Evolutionary conservation across 2,329 filamentous ascomycete genomes (phyloP), one percentile per base, ranked within the genome.

Genomic region (Diaporthe sp.): DNA sequence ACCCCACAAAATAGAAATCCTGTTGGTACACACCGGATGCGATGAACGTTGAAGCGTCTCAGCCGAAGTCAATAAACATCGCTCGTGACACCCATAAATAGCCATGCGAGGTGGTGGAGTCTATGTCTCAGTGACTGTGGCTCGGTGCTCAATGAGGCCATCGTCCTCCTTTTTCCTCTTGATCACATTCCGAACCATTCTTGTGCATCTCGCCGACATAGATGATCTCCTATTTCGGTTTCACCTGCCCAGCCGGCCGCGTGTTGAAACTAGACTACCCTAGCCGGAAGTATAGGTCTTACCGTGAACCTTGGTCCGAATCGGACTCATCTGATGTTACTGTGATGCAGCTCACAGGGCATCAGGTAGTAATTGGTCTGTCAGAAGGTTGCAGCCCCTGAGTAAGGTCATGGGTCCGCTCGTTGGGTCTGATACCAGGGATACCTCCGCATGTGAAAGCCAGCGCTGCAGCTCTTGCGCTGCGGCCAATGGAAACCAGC

Each of bases 301-400:
- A 22, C 47, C 65, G 47, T 68, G 34, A 55, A 53, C 47, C 34
- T 53, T 68, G 65, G 31, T 42, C 47, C 47, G 65, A 53, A 68
- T 68, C 65, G 65, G 47, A 68, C 13, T 34, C 65, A 37, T 68
- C 65, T 42, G 47, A 68, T 68, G 65, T 68, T 68, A 42, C 47
- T 49, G 44, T 68, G 31, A 53, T 53, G 44, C 65, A 68, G 65
- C 34, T 1, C 65, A 53, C 47, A 53, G 65, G 65, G 31, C 31
- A 25, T 25, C 31, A 39, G 47, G 65, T 68, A 42, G 65, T 12
- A 68, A 68, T 53, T 53, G 47, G 65, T 53, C 31, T 10, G 47
- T 68, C 47, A 68, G 22, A 68, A 55, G 22, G 22, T 15, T 53
- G 31, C 20, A 53, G 34, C 47, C 65, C 44, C 65, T 68, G 63